Percentiles rank a stretch among this genome's conserved stretches.
Conservation (phyloP, 495 filamentous ascomycete species). For the Talaromyces nanjingensis region DNA sequence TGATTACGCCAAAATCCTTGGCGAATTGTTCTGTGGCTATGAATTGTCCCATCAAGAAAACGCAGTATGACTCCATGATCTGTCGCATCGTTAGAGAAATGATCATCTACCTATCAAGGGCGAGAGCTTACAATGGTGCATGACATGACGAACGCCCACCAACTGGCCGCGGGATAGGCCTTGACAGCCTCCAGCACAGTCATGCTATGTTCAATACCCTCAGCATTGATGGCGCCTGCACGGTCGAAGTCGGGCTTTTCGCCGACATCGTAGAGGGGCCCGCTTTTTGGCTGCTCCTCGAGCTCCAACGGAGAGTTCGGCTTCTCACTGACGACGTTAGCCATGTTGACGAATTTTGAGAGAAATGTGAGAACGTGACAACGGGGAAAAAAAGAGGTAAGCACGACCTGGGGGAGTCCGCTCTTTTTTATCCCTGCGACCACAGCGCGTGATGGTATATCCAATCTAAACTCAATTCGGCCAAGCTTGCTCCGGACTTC, state of each 20-base stretch:
- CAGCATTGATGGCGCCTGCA: conserved; percentile 37
- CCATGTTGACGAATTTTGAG: conserved; percentile 33
- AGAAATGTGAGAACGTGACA: conserved; percentile 13
- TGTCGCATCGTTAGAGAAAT: conserved; percentile 25
- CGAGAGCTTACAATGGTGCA: conserved; percentile 42
- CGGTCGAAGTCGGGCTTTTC: conserved; percentile 41
- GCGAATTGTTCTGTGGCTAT: conserved; percentile 31
- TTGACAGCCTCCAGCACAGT: conserved; percentile 39
- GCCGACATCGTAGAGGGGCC: conserved; percentile 32
- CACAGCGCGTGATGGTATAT: conserved; percentile 14
- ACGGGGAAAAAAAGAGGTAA: conserved; percentile 19
- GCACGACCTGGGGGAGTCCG: conserved; percentile 21
- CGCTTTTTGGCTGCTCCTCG: conserved; percentile 29
- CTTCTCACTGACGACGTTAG: conserved; percentile 29
- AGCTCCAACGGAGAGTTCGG: conserved; percentile 27
- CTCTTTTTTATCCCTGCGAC: conserved; percentile 23
- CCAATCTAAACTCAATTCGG: conserved; percentile 20
- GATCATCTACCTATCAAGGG: conserved; percentile 16
- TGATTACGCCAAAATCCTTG: conserved; percentile 24
- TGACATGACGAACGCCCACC: conserved; percentile 48
- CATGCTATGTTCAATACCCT: conserved; percentile 39
- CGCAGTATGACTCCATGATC: conserved; percentile 42
- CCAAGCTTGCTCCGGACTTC: conserved; percentile 24
- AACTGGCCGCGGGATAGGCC: conserved; percentile 39
- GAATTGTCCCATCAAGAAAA: conserved; percentile 39